Evolutionary conservation across 75 land plant genomes (phyloP), one percentile per base, ranked within the genome.

Genomic region (Sequoia sempervirens): DNA sequence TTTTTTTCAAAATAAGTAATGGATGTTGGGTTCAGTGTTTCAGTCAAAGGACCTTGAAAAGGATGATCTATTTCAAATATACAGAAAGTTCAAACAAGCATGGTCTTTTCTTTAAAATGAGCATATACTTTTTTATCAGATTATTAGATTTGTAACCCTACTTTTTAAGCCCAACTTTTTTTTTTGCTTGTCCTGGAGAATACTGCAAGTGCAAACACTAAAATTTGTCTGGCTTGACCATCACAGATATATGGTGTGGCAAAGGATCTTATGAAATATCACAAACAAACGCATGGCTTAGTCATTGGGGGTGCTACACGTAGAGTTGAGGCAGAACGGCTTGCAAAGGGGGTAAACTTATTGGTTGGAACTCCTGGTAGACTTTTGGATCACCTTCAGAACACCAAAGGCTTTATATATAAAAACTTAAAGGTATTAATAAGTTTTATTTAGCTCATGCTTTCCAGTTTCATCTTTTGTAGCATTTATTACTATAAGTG

Each of bases 311-410:
- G 99, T 83, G 87, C 93, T 28, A 86, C 90, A 64, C 87, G 96
- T 82, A 91, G 91, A 81, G 88, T 86, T 46, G 99, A 97, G 75
- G 96, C 96, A 43, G 99, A 97, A n/a, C 91, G 91, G 18, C 87
- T 97, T 85, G 93, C 82, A 3, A 95, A 95, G 87, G 99, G 99
- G 80, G 97, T 92, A 54, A 97, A 97, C 82, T 70, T 97, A 36
- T 70, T 97, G 83, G 93, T 97, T 80, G 94, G 91, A n/a, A 97
- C 99, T 7, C 99, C 99, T 82, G 99, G 99, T n/a, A 91, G 99
- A n/a, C 99, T 97, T 86, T 85, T 95, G 82, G 99, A 97, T 86
- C 99, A 97, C 88, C 93, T 97, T 86, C 96, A 95, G 81, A 90
- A 93, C 80, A 97, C 99, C n/a, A 93, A 91, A 84, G 96, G 94